Evolutionary conservation across 1,139 yeast genomes (phyloP), one percentile per base, ranked within the genome.

Genomic region (Arxiozyma bovina): DNA sequence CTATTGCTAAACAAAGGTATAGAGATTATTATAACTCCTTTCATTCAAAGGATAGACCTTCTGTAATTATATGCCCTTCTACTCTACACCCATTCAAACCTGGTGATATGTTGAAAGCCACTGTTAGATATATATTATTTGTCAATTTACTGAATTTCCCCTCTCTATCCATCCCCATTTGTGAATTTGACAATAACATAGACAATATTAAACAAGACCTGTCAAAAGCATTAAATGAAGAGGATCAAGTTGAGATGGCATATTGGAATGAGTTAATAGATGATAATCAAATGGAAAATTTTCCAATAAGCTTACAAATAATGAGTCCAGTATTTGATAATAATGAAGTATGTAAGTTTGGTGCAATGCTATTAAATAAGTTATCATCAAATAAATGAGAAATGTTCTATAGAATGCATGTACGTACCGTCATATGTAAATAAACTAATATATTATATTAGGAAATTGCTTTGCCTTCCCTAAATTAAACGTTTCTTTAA

Each of bases 101-200:
- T 43, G 52, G 43, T 22, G 48, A 50, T 44, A 50, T 50, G 48
- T 18, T 58, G 52, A 54, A 60, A 42, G 55, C 64, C 51, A 54
- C 64, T 42, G 64, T 23, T 77, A 78, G 63, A 77, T 83, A 17
- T 70, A 80, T 42, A 72, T 74, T 20, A 70, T 50, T 54, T 21
- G 58, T 79, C 68, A 82, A 81, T 62, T 65, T 78, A 42, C 61
- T 79, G 50, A 85, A 82, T 65, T 80, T 74, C 58, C 83, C 0
- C n/a, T 78, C 74, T 1, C 74, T 81, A 20, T 72, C 76, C 0
- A 68, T 81, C 56, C 86, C 85, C 0, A 77, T 80, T n/a, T 73
- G 80, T 4, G 67, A 70, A 43, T 81, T 79, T 17, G 73, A 75
- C 57, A 70, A 71, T 55, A 64, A 63, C 5, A 57, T 73, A 4